Base-by-base conservation (phyloP, 2,329 filamentous ascomycete species). In the Parastagonospora nodorum region DNA sequence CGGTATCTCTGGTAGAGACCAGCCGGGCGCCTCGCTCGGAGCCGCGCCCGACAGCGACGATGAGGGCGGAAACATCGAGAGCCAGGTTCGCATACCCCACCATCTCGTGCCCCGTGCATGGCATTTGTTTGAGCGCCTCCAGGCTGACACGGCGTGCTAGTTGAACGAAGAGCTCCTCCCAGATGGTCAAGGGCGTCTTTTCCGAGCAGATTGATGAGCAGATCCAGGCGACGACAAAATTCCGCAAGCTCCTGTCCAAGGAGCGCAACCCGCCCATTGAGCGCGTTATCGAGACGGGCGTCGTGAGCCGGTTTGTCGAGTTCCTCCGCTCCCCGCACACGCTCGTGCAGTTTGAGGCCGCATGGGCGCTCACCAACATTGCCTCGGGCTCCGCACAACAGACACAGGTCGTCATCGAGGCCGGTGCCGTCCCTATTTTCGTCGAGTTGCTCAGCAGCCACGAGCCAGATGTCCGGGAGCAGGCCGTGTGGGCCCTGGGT, bases 241-340 rank as follows among this genome's bases (percentile, higher is more conserved):
- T 99, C 83, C 84, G 94, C 75, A 99, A 99, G 83, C 85, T 99
- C 36, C 82, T 99, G 27, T 97, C 92, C 63, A 99, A 99, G 81
- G 94, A 99, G 82, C 90, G 94, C 73, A 99, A 99, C 81, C 94
- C 94, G 40, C 94, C 94, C 39, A 99, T 99, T 74, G 94, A 99
- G 81, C 92, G 95, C 74, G 94, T 99, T 65, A 99, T 99, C 78
- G 96, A 97, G 84, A 97, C 94, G 52, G 94, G 94, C 71, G 94
- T 99, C 60, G 94, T 99, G 63, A 88, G 87, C 81, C 89, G 94
- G 73, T 99, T 99, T 72, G 94, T 99, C 77, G 92, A 97, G 77
- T 99, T 99, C 78, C 88, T 99, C 55, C 90, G 91, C 74, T 99
- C 94, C 48, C 94, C 94, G 60, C 94, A 99, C 78, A 97, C 94